Base-by-base conservation (phyloP, 768 basidiomycete genomes). In the Amanita phalloides region DNA sequence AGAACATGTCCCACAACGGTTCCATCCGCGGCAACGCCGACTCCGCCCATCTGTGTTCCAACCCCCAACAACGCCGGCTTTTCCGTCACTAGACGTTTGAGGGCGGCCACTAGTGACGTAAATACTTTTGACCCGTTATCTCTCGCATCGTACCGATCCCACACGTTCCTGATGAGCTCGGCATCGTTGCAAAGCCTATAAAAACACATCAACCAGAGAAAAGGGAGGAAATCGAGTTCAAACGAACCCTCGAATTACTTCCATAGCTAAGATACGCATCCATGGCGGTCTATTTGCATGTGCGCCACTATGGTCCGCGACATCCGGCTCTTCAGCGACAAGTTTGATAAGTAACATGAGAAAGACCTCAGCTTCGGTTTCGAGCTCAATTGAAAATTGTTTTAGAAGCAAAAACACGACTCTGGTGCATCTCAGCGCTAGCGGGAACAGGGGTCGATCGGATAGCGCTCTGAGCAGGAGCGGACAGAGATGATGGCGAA, bases 351-450 rank as follows among this genome's bases (percentile, higher is more conserved):
- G 70, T 28, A 86, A 68, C 68, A 78, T 79, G 9, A 93, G 70
- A 68, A 97, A 95, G 0, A 90, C 86, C 62, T 96, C 92, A 0
- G 88, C 75, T 65, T 97, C 92, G 0, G 82, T 84, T 49, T 75
- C 72, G 43, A 99, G 73, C 58, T 95, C 85, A 35, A 73, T 68
- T 1, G 85, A 84, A 66, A 96, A 97, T 48, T 93, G 89, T 57
- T 95, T 94, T 51, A 97, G 75, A 6, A 98, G 77, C 37, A 97
- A 75, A 68, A 94, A 98, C 35, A 97, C 85, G 26, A 98, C 90
- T 1, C 95, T 86, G 1, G 87, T 94, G 54, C 91, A 88, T 49
- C 96, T 85, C 3, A 99, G 77, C 0, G 87, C 88, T 47, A 94
- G 74, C 0, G 94, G 90, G 64, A 98, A 98, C 2, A 82, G 65